Base-by-base conservation (phyloP, 2,329 filamentous ascomycete species). In the Diaporthe ilicicola region DNA sequence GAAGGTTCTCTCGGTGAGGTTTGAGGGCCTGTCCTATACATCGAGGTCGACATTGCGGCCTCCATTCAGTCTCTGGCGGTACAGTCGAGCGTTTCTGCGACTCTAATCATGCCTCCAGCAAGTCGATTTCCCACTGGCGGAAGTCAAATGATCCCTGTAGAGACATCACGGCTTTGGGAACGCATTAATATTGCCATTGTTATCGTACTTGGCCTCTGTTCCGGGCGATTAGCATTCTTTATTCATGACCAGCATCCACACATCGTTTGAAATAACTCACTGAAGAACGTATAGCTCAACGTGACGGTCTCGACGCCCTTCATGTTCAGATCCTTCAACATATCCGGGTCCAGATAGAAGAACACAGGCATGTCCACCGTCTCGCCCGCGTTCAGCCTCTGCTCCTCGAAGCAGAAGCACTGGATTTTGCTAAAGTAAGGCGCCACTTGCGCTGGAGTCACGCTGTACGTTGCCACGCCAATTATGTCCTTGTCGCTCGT, bases 361-460 rank as follows among this genome's bases (percentile, higher is more conserved):
- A 99, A 99, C 0, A 99, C 97, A 0, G 96, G 97, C 97, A 99
- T 99, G 81, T 99, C 96, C 67, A 99, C 96, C 54, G 94, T 96
- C 87, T 99, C 97, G 54, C 95, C 95, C 7, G 95, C 95, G 79
- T 96, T 95, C 75, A 99, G 83, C 73, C 97, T 88, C 87, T 99
- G 96, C 82, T 94, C 95, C 84, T 99, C 96, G 78, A 99, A 99
- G 82, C 96, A 99, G 82, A 99, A 99, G 79, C 96, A 99, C 82
- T 99, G 96, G 55, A 99, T 99, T 88, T 99, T 99, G 89, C 93
- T 97, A 80, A 99, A 99, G 81, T 99, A 99, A 1, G 94, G 95
- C 53, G 96, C 95, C 54, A 97, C 95, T 83, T 99, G 96, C 4
- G 90, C 96, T 0, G 96, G 96, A 3, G 95, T 98, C 37, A 99